A percentile compares a stretch with the other conserved stretches of the same genome.
Evolutionary conservation across 352 stramenopile genomes (phyloP).

Genomic region (Pythium sp.): DNA sequence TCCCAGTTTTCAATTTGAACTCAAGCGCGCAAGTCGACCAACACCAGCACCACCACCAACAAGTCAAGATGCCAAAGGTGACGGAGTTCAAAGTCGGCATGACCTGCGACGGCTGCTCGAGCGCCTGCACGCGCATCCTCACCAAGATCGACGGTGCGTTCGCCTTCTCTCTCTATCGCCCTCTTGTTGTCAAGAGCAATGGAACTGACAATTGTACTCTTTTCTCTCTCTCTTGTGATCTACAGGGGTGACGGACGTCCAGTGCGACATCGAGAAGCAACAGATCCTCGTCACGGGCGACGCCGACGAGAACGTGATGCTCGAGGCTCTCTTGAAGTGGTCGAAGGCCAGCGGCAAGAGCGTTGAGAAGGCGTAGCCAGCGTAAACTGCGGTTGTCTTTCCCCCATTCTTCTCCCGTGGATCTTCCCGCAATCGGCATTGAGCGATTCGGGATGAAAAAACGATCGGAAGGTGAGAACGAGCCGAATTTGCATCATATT

Average conservation of each 20-base stretch:
- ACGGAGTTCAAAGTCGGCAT: slow-evolving; percentile 91
- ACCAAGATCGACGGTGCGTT: slow-evolving; percentile 82
- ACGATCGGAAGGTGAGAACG: not conserved
- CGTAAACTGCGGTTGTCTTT: not conserved
- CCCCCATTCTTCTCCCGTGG: not conserved
- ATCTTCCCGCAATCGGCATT: not conserved
- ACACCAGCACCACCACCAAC: not conserved
- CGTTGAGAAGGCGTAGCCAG: slow-evolving; percentile 66
- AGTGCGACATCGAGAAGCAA: slow-evolving; percentile 87
- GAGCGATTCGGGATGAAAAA: not conserved
- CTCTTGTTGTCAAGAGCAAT: not conserved
- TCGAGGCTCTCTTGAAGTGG: slow-evolving; percentile 87
- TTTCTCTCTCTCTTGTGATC: not conserved
- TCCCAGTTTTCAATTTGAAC: slow-evolving; percentile 26
- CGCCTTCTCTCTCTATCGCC: too few species aligned
- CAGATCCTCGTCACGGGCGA: slow-evolving; percentile 81
- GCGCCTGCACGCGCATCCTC: slow-evolving; percentile 87
- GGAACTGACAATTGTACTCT: not conserved
- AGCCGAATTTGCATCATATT: not conserved
- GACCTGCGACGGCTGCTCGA: slow-evolving; percentile 89
- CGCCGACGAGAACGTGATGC: slow-evolving; percentile 74
- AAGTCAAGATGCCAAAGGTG: slow-evolving; percentile 45
- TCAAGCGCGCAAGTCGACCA: slow-evolving; percentile 14
- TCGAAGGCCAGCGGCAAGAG: slow-evolving; percentile 86
- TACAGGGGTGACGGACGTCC: slow-evolving; percentile 75